Evolutionary conservation across 1,139 yeast species (phyloP).

Genomic region (Lodderomyces jiufengensis): DNA sequence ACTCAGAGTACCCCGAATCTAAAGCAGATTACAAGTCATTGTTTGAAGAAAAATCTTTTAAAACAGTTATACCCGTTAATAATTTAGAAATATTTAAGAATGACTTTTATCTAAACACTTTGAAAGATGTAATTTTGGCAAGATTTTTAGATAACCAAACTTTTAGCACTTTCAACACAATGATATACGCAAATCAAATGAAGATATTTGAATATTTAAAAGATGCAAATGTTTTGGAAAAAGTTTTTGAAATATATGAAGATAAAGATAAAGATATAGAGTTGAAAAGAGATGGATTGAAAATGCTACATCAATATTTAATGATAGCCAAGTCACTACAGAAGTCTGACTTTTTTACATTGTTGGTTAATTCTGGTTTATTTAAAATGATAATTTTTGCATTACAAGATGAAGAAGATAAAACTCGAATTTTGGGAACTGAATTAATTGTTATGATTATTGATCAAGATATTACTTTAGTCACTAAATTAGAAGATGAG

Average conservation of each 20-base stretch:
- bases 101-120: conserved; percentile 72
- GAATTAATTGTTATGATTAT: conserved; percentile 78
- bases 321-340: conserved; percentile 71
- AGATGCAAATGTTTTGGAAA: conserved; percentile 46
- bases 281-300: conserved; percentile 60
- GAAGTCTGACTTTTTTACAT: conserved; percentile 60
- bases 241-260: conserved; percentile 55
- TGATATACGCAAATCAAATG: conserved; percentile 68
- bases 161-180: conserved; percentile 56
- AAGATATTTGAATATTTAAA: conserved; percentile 67
- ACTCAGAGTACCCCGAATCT: conserved; percentile 73
- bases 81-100: conserved; percentile 59
- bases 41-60: conserved; percentile 57
- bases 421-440: conserved; percentile 68
- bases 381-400: conserved; percentile 72
- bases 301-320: conserved; percentile 77
- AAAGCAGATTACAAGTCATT: conserved; percentile 79
- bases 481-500: conserved; percentile 42
- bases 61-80: conserved; percentile 66
- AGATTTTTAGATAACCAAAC: conserved; percentile 79
- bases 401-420: conserved; percentile 47
- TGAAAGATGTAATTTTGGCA: conserved; percentile 83
- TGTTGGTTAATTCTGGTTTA: conserved; percentile 65
- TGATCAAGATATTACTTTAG: conserved; percentile 75
- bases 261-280: conserved; percentile 13